Percentiles rank a stretch among this genome's conserved stretches.
Evolutionary conservation across 1,284 basidiomycete genomes (phyloP).

Genomic region (Tausonia pullulans): DNA sequence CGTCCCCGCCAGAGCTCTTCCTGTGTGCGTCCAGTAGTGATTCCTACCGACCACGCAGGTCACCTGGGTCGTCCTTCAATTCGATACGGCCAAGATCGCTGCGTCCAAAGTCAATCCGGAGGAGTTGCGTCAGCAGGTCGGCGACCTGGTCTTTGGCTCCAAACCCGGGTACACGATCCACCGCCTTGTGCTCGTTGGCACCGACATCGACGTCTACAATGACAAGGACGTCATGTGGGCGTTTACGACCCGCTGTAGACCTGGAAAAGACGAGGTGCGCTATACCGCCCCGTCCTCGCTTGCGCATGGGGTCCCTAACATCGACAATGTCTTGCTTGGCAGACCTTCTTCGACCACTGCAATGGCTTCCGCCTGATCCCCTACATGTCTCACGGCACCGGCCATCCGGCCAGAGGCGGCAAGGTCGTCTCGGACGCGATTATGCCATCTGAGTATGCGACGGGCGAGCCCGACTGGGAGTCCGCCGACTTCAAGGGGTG

Average conservation of each 20-base stretch:
- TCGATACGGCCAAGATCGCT: constrained; percentile 10
- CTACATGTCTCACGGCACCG: constrained; percentile 16
- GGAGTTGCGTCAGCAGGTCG: constrained; percentile 13
- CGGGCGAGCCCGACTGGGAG: constrained; percentile 13
- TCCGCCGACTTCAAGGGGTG: constrained; percentile 16
- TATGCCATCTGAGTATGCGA: constrained; percentile 16
- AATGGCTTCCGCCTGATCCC: constrained; percentile 17
- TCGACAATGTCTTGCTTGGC: neutral
- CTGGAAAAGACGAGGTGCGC: constrained; percentile 14
- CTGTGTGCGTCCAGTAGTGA: too few relatives aligned
- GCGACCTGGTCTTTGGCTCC: constrained; percentile 16
- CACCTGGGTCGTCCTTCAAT: constrained; percentile 13
- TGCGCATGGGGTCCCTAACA: neutral
- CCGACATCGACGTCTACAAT: constrained; percentile 17
- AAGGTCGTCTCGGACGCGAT: constrained; percentile 18
- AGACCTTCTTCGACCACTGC: constrained; percentile 15
- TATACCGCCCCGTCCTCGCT: neutral
- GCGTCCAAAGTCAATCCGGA: constrained; percentile 8
- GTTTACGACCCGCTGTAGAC: constrained; percentile 15
- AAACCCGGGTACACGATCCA: constrained; percentile 18
- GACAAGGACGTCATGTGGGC: constrained; percentile 19
- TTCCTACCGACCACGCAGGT: neutral
- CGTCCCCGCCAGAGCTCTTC: too few relatives aligned
- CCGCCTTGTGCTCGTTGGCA: constrained; percentile 13
- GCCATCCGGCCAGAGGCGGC: constrained; percentile 10